Percentiles rank a stretch among this genome's conserved stretches.
These are phyloP conservation scores for Glycine soja DNA, from an alignment of 306 rosid species.

Conservation along the genomic window DNA sequence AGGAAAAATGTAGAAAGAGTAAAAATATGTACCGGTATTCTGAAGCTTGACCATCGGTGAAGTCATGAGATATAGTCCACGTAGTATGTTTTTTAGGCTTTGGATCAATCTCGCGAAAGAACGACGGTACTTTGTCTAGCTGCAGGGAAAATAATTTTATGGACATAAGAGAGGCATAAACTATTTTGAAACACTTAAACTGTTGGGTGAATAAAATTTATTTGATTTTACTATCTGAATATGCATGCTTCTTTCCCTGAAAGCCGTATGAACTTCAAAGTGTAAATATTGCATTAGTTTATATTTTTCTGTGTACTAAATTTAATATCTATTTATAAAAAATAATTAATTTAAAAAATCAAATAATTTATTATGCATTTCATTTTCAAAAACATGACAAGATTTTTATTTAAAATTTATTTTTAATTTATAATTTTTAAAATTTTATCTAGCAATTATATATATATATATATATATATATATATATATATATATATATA, in stretches of 20 bases:
- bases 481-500: no score
- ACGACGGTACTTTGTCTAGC: conserved; percentile 47
- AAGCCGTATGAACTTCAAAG: no score
- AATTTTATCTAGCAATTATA: no score
- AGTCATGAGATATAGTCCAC: conserved; percentile 46
- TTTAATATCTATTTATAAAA: no score
- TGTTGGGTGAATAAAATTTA: not conserved
- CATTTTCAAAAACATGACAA: no score
- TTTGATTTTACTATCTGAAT: not conserved
- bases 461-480: no score
- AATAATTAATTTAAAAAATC: no score
- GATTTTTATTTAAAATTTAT: no score
- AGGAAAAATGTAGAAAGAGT: not conserved
- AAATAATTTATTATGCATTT: no score
- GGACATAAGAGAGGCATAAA: not conserved
- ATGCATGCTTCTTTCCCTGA: not conserved
- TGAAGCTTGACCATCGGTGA: conserved; percentile 50
- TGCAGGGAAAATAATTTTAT: not conserved
- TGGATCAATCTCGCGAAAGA: conserved; percentile 47
- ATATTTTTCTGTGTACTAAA: not conserved
- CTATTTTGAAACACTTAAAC: not conserved
- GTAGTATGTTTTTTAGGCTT: conserved; percentile 45
- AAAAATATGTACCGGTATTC: conserved; percentile 30
- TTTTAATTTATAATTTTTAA: no score
- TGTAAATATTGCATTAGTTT: not conserved